These are phyloP conservation scores for Sanchytrium tribonematis DNA, from an alignment of 371 early-diverging fungal genomes.

Conservation along the genomic window DNA sequence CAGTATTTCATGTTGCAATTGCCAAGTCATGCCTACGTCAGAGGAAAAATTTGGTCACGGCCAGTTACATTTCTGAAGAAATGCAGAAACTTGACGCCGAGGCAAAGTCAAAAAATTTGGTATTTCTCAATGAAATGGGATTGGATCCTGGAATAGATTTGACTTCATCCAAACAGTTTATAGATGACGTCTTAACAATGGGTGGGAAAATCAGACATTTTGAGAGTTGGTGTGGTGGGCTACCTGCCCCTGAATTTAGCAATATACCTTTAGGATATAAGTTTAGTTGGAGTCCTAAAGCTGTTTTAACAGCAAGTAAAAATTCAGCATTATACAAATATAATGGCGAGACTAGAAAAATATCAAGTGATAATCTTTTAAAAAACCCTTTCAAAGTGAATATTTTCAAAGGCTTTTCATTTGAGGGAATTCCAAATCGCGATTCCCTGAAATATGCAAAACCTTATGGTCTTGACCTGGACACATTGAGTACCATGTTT, in stretches of 20 bases:
- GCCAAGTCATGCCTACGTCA: slow-evolving; percentile 29
- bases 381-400: background rate
- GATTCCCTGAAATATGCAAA: slow-evolving; percentile 63
- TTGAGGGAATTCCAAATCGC: slow-evolving; percentile 42
- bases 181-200: slow-evolving; percentile 46
- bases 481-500: slow-evolving; percentile 46
- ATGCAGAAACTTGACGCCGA: slow-evolving; percentile 44
- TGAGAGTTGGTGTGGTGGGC: slow-evolving; percentile 29
- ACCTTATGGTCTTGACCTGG: slow-evolving; percentile 69
- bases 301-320: slow-evolving; percentile 72
- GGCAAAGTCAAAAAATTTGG: slow-evolving; percentile 52
- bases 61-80: slow-evolving; percentile 71
- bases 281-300: slow-evolving; percentile 87
- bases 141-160: slow-evolving; percentile 94
- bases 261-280: slow-evolving; percentile 95
- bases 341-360: slow-evolving; percentile 22
- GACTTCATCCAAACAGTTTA: slow-evolving; percentile 82
- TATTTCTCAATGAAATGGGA: slow-evolving; percentile 85
- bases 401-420: slow-evolving; percentile 29
- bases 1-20: slow-evolving; percentile 53
- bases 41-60: slow-evolving; percentile 78
- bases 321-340: slow-evolving; percentile 64
- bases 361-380: background rate
- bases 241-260: slow-evolving; percentile 88
- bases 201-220: slow-evolving; percentile 42